Base-by-base conservation (phyloP, 768 basidiomycete genomes). In the Boletus rex-veris region DNA sequence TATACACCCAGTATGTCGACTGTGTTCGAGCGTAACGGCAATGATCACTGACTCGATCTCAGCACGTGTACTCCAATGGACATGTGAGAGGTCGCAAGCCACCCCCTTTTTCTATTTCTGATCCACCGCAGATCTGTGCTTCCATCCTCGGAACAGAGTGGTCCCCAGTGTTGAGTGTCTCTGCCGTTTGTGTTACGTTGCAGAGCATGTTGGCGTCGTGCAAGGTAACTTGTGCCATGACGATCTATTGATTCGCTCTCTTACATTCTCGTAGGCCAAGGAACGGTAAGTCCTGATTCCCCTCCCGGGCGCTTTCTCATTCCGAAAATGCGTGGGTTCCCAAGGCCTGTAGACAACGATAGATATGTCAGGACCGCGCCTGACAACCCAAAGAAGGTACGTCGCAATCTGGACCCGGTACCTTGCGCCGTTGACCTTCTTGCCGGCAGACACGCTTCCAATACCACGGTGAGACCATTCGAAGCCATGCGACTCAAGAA, bases 171-270 rank as follows among this genome's bases (percentile, higher is more conserved):
- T 72, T 92, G 58, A 90, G 86, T 56, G 90, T 90, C 19, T 77
- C 85, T 26, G 80, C 89, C 3, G 83, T 93, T 40, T 92, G 90
- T 63, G 81, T 92, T 16, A 93, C 92, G 4, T 71, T 95, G 44
- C 92, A 94, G 73, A 90, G 88, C 63, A 95, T 95, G 92, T 78
- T 95, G 53, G 92, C 90, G 21, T 91, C 88, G 7, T 92, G 89
- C 82, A 94, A 90, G 84, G 91, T 88, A 57, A 43, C 58, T 54
- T 43, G n/a, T 36, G 42, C 15, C 15, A 14, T 28, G 28, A 35
- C 28, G 28, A 50, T 40, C n/a, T 41, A 39, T 36, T 35, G 9
- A 42, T 37, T 15, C 36, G 12, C 19, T 40, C 36, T 58, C 28
- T 60, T 40, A n/a, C 28, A 16, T 35, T 40, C n/a, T 19, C 31